Evolutionary conservation across 129 eudicot species (phyloP).

Genomic region (Tagetes erecta): DNA sequence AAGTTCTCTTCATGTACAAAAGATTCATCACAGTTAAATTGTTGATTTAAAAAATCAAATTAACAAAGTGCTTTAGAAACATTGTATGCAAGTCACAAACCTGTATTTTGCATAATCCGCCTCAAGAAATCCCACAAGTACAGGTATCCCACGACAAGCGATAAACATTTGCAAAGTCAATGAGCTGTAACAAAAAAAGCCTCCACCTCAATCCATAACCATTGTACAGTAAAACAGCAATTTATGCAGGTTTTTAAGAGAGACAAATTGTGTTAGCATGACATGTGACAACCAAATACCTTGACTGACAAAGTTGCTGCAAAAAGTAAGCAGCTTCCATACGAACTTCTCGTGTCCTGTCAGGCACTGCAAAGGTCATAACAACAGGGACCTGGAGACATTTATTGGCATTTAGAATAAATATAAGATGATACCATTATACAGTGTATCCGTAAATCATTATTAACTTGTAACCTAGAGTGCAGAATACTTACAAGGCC

Average conservation of each 20-base stretch:
- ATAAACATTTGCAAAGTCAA: conserved; percentile 96
- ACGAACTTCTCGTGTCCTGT: conserved; percentile 90
- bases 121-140: conserved; percentile 94
- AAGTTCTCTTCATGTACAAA: conserved; percentile 22
- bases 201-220: conserved; percentile 21
- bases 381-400: conserved; percentile 70
- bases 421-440: neutral
- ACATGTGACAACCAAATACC: conserved; percentile 40
- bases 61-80: neutral
- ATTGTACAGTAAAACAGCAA: conserved; percentile 8
- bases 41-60: neutral
- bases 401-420: conserved; percentile 17
- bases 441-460: neutral
- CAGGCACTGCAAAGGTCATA: conserved; percentile 92
- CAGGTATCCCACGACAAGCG: conserved; percentile 95
- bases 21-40: neutral
- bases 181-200: conserved; percentile 56
- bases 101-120: conserved; percentile 99
- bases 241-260: neutral
- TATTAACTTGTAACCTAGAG: conserved; percentile 21
- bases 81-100: conserved; percentile 36
- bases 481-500: conserved; percentile 73
- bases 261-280: neutral
- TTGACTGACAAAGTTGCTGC: conserved; percentile 96
- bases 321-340: conserved; percentile 96